These are phyloP conservation scores for Huntiella bhutanensis DNA, from an alignment of 2,329 filamentous ascomycete species.

Conservation along the genomic window DNA sequence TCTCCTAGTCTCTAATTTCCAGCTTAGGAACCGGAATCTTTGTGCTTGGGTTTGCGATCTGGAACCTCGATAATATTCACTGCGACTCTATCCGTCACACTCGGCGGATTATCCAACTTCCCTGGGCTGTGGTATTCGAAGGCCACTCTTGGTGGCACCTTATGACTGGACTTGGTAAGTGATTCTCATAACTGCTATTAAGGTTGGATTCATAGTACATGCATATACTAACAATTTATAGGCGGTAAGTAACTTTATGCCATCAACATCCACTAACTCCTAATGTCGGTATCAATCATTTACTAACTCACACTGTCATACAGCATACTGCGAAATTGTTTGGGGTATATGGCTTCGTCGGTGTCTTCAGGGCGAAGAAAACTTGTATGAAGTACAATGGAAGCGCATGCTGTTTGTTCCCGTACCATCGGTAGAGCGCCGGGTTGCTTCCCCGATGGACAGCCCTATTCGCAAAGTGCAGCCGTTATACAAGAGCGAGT, in stretches of 20 bases:
- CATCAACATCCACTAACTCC: background rate
- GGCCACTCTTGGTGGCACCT: constrained; percentile 48
- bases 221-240: background rate
- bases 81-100: constrained; percentile 46
- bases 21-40: constrained; percentile 44
- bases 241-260: background rate
- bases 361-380: constrained; percentile 53
- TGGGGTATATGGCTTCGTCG: constrained; percentile 72
- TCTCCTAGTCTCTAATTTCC: background rate
- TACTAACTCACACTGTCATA: background rate
- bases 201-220: background rate
- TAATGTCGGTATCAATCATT: background rate
- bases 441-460: background rate
- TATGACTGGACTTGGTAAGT: constrained; percentile 53
- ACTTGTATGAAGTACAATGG: constrained; percentile 56
- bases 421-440: constrained; percentile 5
- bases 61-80: constrained; percentile 63
- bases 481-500: constrained; percentile 4
- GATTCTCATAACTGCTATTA: background rate
- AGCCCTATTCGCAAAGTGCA: too few species aligned
- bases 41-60: constrained; percentile 54
- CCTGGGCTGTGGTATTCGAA: constrained; percentile 57
- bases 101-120: constrained; percentile 51
- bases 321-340: constrained; percentile 62
- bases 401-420: constrained; percentile 30